Evolutionary conservation across 1,284 basidiomycete species (phyloP).

Genomic region (Leccinum huronense): DNA sequence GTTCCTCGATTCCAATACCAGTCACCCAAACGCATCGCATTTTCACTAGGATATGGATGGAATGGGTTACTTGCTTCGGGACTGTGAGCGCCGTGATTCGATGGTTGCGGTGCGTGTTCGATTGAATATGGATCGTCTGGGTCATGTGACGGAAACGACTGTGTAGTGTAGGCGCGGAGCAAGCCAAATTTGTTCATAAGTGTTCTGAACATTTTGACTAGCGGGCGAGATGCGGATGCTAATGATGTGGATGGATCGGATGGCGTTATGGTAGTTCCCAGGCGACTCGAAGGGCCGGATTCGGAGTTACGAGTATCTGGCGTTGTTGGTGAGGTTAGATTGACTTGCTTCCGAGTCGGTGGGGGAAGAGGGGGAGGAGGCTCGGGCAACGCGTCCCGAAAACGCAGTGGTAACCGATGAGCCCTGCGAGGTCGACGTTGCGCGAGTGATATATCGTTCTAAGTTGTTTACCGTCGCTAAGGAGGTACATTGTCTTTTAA

Average conservation of each 20-base stretch:
- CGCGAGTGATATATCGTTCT: background rate
- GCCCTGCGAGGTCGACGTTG: background rate
- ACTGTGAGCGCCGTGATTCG: background rate
- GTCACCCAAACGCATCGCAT: background rate
- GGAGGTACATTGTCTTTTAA: no score
- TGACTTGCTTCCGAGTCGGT: background rate
- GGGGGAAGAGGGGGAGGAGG: background rate
- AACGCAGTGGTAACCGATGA: background rate
- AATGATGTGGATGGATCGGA: no score
- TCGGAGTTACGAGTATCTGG: no score
- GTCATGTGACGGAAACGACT: background rate
- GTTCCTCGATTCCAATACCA: background rate
- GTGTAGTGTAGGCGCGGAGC: background rate
- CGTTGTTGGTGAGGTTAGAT: no score
- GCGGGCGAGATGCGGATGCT: no score
- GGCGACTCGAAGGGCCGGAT: no score
- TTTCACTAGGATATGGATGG: background rate
- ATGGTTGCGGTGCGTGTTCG: background rate
- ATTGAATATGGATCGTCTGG: background rate
- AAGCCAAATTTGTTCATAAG: background rate
- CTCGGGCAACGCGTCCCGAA: background rate
- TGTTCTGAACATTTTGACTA: background rate
- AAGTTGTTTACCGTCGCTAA: background rate
- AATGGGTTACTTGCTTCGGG: background rate
- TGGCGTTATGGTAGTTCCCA: no score